Conservation (phyloP, 495 filamentous ascomycete genomes). For the Penicillium mononematosum region DNA sequence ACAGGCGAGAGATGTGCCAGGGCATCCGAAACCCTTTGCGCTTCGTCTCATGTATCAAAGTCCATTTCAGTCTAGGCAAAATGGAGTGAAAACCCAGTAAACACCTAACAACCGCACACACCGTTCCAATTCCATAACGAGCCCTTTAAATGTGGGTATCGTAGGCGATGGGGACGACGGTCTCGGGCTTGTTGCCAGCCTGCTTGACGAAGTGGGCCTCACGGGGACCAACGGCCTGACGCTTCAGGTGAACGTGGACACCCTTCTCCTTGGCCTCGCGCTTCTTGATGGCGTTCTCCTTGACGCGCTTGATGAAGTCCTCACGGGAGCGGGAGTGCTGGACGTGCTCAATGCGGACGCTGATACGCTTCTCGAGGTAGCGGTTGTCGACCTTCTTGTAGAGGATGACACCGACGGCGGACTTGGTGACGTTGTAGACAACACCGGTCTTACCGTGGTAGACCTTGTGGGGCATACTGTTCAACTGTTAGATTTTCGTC, state of each 20-base stretch:
- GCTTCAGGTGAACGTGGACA: conserved; percentile 82
- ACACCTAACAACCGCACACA: conserved; percentile 48
- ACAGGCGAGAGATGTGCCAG: conserved; percentile 46
- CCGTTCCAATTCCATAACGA: conserved; percentile 35
- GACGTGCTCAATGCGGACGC: conserved; percentile 97
- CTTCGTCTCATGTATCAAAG: conserved; percentile 45
- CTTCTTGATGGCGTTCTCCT: conserved; percentile 90
- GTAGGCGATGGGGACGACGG: conserved; percentile 85
- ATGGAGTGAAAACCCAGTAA: conserved; percentile 40
- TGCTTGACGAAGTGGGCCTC: conserved; percentile 72
- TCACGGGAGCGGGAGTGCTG: conserved; percentile 88
- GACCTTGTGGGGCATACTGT: conserved; percentile 96
- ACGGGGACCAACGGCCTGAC: conserved; percentile 77
- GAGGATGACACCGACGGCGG: conserved; percentile 92
- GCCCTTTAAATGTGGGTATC: conserved; percentile 92
- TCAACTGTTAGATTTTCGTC: conserved; percentile 31
- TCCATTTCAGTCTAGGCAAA: conserved; percentile 34
- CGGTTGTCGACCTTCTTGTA: conserved; percentile 98
- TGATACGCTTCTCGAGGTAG: conserved; percentile 99
- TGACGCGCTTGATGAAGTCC: conserved; percentile 93
- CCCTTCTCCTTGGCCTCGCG: conserved; percentile 88
- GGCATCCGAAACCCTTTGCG: conserved; percentile 43
- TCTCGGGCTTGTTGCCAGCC: conserved; percentile 82
- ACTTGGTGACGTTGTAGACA: conserved; percentile 97
- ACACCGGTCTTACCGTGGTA: conserved; percentile 99